Percentiles rank a stretch among this genome's conserved stretches.
Evolutionary conservation across 2,329 filamentous ascomycete genomes (phyloP).

Genomic region (Botrytis medusae): DNA sequence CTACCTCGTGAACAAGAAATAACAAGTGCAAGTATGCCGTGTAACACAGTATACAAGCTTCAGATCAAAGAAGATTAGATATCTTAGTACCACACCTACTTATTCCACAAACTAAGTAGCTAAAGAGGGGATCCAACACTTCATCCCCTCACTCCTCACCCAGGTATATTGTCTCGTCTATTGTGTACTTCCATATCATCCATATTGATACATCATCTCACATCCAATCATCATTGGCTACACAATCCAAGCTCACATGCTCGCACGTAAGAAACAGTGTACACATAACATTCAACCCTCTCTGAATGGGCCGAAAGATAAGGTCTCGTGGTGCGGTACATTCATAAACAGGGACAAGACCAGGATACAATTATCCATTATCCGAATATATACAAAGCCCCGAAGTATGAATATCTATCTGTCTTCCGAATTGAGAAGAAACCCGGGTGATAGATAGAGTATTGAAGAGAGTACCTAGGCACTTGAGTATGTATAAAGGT

Average conservation of each 20-base stretch:
- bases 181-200: too few species aligned
- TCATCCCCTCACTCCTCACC: background rate
- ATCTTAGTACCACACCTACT: background rate
- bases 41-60: background rate
- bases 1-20: background rate
- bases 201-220: background rate
- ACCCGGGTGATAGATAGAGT: background rate
- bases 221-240: background rate
- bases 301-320: constrained; percentile 5
- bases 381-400: constrained; percentile 8
- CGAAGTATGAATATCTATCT: constrained; percentile 1
- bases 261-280: background rate
- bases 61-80: background rate
- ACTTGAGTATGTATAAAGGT: background rate
- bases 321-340: constrained; percentile 2
- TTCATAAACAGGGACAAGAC: background rate
- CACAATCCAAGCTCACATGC: background rate
- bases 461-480: background rate
- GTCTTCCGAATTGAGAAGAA: background rate
- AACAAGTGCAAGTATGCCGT: background rate
- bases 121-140: background rate
- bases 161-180: background rate
- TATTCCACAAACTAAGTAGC: background rate
- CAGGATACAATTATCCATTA: background rate
- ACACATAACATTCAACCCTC: background rate